phyloP scores from a whole-genome alignment of 2,329 filamentous ascomycete species.

The Pezicula neosporulosa region DNA sequence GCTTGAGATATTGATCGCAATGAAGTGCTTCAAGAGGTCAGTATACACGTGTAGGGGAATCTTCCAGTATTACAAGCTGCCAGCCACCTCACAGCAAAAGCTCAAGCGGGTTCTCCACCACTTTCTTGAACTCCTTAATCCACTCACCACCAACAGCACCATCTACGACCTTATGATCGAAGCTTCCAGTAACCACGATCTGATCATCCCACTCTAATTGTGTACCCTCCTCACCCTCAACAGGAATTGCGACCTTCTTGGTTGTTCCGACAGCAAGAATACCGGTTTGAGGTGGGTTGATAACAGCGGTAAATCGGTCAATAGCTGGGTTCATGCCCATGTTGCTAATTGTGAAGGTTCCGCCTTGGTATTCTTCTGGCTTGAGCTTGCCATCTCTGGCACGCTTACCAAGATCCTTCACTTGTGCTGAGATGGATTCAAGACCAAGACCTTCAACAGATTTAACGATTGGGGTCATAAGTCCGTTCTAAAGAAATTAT shows the following conservation, averaged over 20 bases:
- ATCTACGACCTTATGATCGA: constrained; percentile 98
- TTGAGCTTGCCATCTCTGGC: constrained; percentile 97
- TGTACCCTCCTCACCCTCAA: constrained; percentile 79
- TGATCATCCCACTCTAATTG: constrained; percentile 90
- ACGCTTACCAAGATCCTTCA: constrained; percentile 97
- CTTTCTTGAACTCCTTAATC: constrained; percentile 96
- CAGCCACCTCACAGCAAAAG: constrained; percentile 65
- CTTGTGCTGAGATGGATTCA: constrained; percentile 77
- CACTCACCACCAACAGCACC: constrained; percentile 95
- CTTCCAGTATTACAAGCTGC: constrained; percentile 1
- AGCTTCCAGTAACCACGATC: constrained; percentile 90
- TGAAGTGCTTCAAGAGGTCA: constrained; percentile 5
- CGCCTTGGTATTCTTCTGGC: constrained; percentile 98
- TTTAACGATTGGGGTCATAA: constrained; percentile 97
- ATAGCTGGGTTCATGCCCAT: constrained; percentile 99
- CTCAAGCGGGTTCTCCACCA: constrained; percentile 94
- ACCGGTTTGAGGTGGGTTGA: constrained; percentile 96
- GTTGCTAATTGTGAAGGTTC: constrained; percentile 99
- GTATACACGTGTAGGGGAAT: constrained; percentile 7
- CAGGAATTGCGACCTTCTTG: constrained; percentile 89
- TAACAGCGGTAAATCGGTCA: constrained; percentile 95
- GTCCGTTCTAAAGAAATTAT: constrained; percentile 46
- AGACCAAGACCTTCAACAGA: constrained; percentile 84
- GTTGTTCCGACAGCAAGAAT: constrained; percentile 95
- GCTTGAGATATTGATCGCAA: constrained; percentile 1